A percentile compares a stretch with the other conserved stretches of the same genome.
phyloP scores from a whole-genome alignment of 2,329 filamentous ascomycete species.

The Aspergillus versicolor region DNA sequence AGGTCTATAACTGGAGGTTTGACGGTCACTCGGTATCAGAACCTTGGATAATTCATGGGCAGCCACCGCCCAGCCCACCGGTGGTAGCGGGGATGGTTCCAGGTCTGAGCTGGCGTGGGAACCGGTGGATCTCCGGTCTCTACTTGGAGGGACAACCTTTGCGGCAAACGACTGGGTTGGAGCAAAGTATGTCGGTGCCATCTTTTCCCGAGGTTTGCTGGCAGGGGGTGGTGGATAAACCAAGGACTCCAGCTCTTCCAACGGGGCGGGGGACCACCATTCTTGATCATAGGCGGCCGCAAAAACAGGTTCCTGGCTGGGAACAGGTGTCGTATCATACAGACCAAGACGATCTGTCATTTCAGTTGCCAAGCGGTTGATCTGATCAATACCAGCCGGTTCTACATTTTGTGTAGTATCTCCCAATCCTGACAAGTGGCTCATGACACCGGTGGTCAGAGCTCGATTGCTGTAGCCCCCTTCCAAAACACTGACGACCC shows the following conservation, averaged over 20 bases:
- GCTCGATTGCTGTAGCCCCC: conserved; percentile 95
- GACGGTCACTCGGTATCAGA: conserved; percentile 72
- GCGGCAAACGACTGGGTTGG: conserved; percentile 85
- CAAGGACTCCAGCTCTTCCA: conserved; percentile 68
- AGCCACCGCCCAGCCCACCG: conserved; percentile 83
- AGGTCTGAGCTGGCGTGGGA: conserved; percentile 47
- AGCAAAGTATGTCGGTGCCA: conserved; percentile 73
- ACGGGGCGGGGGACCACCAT: conserved; percentile 68
- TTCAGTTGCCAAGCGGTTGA: conserved; percentile 54
- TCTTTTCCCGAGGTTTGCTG: conserved; percentile 56
- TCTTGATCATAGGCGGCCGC: conserved; percentile 58
- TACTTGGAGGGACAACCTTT: conserved; percentile 69
- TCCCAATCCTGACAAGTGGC: conserved; percentile 77
- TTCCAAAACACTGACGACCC: conserved; percentile 90
- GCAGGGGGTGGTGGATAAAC: conserved; percentile 53
- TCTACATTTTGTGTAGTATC: conserved; percentile 43
- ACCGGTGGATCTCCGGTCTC: conserved; percentile 45
- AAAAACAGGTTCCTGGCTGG: conserved; percentile 9
- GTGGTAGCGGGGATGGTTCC: conserved; percentile 65
- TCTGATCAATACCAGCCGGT: conserved; percentile 21
- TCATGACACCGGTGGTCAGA: conserved; percentile 81
- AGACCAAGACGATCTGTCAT: conserved; percentile 51
- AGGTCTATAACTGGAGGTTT: conserved; percentile 71
- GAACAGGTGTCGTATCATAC: conserved; percentile 13
- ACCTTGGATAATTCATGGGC: conserved; percentile 78